These are phyloP conservation scores for Podospora appendiculata DNA, from an alignment of 495 filamentous ascomycete species.

Conservation along the genomic window DNA sequence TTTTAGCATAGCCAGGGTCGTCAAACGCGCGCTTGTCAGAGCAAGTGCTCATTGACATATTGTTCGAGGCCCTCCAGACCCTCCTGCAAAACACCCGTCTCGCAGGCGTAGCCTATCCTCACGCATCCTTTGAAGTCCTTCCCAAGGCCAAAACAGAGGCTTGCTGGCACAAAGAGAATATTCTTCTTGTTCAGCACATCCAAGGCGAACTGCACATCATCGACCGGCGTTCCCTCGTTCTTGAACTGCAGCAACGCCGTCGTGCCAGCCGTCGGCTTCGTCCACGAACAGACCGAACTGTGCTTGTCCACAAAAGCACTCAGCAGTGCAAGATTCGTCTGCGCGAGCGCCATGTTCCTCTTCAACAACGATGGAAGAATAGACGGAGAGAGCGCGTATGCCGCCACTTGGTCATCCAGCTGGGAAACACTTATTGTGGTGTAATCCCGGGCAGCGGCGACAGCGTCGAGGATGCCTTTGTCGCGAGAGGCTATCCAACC, in stretches of 20 bases:
- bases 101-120: slow-evolving; percentile 69
- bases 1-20: too few species aligned
- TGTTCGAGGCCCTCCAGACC: slow-evolving; percentile 52
- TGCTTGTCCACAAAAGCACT: slow-evolving; percentile 61
- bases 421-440: slow-evolving; percentile 80
- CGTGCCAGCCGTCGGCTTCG: slow-evolving; percentile 73
- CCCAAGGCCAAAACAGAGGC: slow-evolving; percentile 63
- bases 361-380: slow-evolving; percentile 60
- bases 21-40: neutral
- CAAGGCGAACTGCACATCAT: slow-evolving; percentile 67
- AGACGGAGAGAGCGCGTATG: slow-evolving; percentile 56
- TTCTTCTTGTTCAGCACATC: slow-evolving; percentile 60
- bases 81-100: slow-evolving; percentile 60
- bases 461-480: slow-evolving; percentile 53
- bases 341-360: slow-evolving; percentile 65
- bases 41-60: slow-evolving; percentile 47
- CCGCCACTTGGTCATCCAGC: slow-evolving; percentile 73
- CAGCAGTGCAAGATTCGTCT: slow-evolving; percentile 60
- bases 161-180: slow-evolving; percentile 74
- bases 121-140: slow-evolving; percentile 71
- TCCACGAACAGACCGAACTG: slow-evolving; percentile 56
- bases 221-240: slow-evolving; percentile 54
- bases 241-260: slow-evolving; percentile 72
- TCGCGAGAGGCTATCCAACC: slow-evolving; percentile 77
- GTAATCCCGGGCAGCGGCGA: slow-evolving; percentile 65